Evolutionary conservation across 345 rosid species (phyloP).

Genomic region (Linum trigynum): DNA sequence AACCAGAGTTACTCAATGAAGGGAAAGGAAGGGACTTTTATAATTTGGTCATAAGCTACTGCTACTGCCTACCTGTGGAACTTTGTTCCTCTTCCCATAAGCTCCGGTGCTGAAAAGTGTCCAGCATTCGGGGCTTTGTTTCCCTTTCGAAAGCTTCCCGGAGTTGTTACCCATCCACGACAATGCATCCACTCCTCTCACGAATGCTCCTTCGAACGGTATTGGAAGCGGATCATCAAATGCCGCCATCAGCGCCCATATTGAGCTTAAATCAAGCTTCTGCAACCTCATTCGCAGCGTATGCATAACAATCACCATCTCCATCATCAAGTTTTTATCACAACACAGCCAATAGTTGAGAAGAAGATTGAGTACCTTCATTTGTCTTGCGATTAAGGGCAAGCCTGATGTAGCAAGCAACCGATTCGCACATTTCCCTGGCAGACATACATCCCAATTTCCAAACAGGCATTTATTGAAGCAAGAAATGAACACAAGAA

Average conservation of each 20-base stretch:
- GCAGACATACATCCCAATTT: conserved; percentile 7
- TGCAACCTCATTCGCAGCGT: conserved; percentile 14
- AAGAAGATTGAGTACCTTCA: conserved; percentile 47
- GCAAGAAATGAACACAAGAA: conserved; percentile 3
- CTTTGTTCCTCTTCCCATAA: conserved; percentile 78
- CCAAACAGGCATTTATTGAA: neutral
- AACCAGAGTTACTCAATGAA: neutral
- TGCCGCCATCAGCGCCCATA: conserved; percentile 92
- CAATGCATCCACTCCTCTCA: conserved; percentile 65
- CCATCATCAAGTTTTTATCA: neutral
- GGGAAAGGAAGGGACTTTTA: neutral
- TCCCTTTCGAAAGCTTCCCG: conserved; percentile 38
- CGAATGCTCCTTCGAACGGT: conserved; percentile 84
- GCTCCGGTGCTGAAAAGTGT: conserved; percentile 75
- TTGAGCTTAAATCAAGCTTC: conserved; percentile 70
- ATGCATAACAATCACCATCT: conserved; percentile 3
- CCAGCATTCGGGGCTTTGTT: conserved; percentile 55
- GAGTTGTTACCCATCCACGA: conserved; percentile 96
- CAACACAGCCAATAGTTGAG: neutral
- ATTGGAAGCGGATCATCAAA: conserved; percentile 75
- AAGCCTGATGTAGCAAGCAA: conserved; percentile 81
- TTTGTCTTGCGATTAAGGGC: conserved; percentile 77
- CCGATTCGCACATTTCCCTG: conserved; percentile 92
- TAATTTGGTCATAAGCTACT: neutral
- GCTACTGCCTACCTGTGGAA: conserved; percentile 53